Conservation (phyloP, 257 asterid genomes). For the Solanum rostratum region DNA sequence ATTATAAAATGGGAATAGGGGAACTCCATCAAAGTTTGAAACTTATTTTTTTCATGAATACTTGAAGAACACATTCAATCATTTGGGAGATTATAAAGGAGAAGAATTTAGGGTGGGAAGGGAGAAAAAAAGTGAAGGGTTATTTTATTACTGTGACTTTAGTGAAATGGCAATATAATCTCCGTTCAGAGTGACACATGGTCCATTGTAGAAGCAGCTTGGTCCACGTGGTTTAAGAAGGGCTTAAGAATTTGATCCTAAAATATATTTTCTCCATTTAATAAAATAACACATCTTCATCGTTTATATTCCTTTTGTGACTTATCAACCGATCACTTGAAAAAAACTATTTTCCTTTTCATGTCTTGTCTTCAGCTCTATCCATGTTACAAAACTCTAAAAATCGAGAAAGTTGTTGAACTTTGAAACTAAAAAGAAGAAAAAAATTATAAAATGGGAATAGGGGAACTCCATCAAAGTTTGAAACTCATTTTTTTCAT, state of each 20-base stretch:
- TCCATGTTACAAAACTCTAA: slow-evolving; percentile 12
- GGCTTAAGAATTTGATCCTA: slow-evolving; percentile 7
- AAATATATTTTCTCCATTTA: too few species aligned
- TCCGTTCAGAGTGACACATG: slow-evolving; percentile 47
- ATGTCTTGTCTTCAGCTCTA: slow-evolving; percentile 10
- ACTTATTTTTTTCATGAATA: neutral
- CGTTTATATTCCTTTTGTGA: too few species aligned
- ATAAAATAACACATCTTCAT: too few species aligned
- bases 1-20: neutral
- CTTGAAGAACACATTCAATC: neutral
- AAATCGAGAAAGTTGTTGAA: neutral
- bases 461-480: neutral
- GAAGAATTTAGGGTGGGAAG: neutral
- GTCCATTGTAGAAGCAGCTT: neutral
- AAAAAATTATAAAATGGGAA: neutral
- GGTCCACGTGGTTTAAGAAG: slow-evolving; percentile 38
- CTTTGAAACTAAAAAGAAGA: neutral
- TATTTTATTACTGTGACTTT: neutral
- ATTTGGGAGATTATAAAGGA: neutral
- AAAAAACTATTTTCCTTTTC: neutral
- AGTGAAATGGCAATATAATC: slow-evolving; percentile 26
- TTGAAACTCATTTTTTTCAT: neutral
- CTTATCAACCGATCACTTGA: slow-evolving; percentile 21
- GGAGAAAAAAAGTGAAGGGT: neutral
- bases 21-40: neutral